Evolutionary conservation across 2,329 filamentous ascomycete genomes (phyloP), one percentile per base, ranked within the genome.

Genomic region (Claviceps digitariae): DNA sequence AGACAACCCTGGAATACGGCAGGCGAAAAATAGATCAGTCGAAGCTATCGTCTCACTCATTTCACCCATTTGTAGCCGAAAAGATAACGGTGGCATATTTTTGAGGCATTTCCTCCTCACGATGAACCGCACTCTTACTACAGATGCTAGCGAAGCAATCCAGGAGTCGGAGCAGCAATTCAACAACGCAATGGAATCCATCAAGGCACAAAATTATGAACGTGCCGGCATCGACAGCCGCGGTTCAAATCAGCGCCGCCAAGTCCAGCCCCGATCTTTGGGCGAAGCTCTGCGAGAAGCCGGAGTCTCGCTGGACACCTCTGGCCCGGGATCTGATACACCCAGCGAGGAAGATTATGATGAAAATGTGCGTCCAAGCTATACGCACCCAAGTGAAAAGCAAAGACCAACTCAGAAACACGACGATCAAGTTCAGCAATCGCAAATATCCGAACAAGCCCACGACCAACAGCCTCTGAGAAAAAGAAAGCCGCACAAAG

Each of bases 301-400:
- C 10, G 62, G 62, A n/a, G 58, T 58, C 44, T 57, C 54, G 13
- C 54, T 61, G 10, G 59, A 66, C 10, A 52, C 50, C 10, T 23
- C 52, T 2, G 49, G 51, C n/a, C 36, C 58, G 55, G 57, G 61
- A 34, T 72, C 69, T 2, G 72, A 72, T 15, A 72, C 67, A 15
- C 63, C 71, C 2, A 74, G 71, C 40, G 72, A 73, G 52, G 72
- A 74, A 56, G 72, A 74, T 52, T 73, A 73, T 48, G 71, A 74
- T 34, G 67, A 71, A 17, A 67, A 65, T 40, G 48, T 67, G 7
- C 61, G 65, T 8, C 62, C 65, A 20, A 58, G 59, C 1, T 59
- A 62, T 21, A 57, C 54, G 2, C 15, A 54, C 50, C 57, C 59
- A 20, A 31, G 58, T 12, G 20, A 51, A 0, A 51, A 46, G 12